These are phyloP conservation scores for Fusarium ambrosium DNA, from an alignment of 2,329 filamentous ascomycete genomes.

Conservation along the genomic window DNA sequence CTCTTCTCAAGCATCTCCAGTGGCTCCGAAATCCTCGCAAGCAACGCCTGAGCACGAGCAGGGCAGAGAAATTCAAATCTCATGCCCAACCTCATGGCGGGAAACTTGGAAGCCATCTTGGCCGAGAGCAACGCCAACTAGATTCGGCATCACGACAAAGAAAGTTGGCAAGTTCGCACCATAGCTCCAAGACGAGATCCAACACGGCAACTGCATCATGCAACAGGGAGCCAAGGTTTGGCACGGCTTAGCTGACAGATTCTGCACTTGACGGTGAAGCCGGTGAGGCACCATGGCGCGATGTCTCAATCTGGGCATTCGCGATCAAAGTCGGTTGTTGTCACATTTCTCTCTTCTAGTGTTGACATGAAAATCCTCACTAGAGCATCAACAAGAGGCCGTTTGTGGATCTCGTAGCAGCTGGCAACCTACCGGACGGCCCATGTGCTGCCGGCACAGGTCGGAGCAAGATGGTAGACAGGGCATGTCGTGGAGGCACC, in stretches of 20 bases:
- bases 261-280: background rate
- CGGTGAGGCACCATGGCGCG: background rate
- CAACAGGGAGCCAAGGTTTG: background rate
- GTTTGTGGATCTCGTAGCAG: background rate
- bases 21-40: background rate
- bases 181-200: background rate
- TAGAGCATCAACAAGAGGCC: background rate
- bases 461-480: background rate
- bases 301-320: background rate
- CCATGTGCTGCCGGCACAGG: background rate
- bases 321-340: background rate
- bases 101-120: background rate
- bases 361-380: background rate
- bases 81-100: background rate
- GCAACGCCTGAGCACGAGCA: background rate
- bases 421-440: background rate
- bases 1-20: background rate
- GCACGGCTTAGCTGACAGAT: background rate
- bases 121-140: background rate
- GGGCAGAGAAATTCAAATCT: background rate
- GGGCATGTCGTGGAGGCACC: background rate
- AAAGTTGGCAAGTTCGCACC: background rate
- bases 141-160: background rate
- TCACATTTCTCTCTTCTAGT: background rate
- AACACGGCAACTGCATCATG: background rate